Base-by-base conservation (phyloP, 352 stramenopile species). In the Elongisporangium undulatum region DNA sequence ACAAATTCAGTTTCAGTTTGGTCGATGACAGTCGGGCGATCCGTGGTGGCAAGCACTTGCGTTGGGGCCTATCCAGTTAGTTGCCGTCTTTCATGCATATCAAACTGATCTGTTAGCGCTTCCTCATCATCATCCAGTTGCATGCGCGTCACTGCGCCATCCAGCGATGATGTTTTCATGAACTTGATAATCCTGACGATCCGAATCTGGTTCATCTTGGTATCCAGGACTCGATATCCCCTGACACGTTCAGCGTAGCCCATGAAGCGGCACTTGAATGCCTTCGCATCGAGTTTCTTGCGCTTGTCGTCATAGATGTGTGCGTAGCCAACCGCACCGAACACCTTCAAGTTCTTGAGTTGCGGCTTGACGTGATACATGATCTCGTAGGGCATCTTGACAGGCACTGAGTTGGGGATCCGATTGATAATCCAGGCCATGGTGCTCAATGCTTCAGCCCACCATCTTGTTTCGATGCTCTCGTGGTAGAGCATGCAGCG, bases 231-330 rank as follows among this genome's bases (percentile, higher is more conserved):
- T 9, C 58, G 39, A 56, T 75, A 75, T 21, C 49, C 68, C 38
- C 69, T 69, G 1, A 41, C 48, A 29, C n/a, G 13, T 13, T 59
- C 62, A 17, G 54, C 48, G 49, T 74, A 69, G 16, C 63, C 69
- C 29, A 75, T 8, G 22, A 70, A 66, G 0, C 62, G 62, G n/a
- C 51, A 72, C 9, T 69, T 50, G 51, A 62, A 69, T 4, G 52
- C 56, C 19, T 71, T 65, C 4, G 54, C 26, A 19, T 69, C 55
- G 2, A 64, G 29, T 50, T 72, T 75, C 15, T 15, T 29, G 20
- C 62, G 56, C 49, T 61, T 61, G 16, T 24, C 34, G 6, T 59
- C 48, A 23, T 26, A 7, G 52, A 67, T 55, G 49, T 67, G 55
- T 3, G 58, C 63, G 19, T 55, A 70, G n/a, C 59, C 63, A 29